phyloP scores from a whole-genome alignment of 1,284 basidiomycete species.

The Austropuccinia psidii region DNA sequence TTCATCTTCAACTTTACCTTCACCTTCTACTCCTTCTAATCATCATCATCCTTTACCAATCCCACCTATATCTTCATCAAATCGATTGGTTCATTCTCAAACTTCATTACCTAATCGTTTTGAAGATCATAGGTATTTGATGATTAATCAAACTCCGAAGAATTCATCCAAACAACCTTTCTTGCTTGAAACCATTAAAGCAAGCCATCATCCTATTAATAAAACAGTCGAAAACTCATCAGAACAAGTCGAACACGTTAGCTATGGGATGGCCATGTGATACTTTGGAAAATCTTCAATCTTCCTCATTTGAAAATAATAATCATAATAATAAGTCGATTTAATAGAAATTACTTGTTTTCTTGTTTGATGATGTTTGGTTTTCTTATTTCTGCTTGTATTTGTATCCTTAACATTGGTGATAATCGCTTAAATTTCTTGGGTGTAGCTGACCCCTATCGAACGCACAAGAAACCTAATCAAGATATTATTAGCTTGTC shows the following conservation, averaged over 20 bases:
- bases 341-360: too few species aligned
- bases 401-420: too few species aligned
- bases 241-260: slow-evolving; percentile 14
- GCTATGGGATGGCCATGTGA: slow-evolving; percentile 34
- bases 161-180: neutral
- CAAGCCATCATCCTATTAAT: neutral
- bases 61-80: neutral
- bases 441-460: too few species aligned
- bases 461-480: too few species aligned
- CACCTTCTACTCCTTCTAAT: slow-evolving; percentile 23
- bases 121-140: neutral
- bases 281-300: too few species aligned
- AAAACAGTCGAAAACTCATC: neutral
- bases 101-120: neutral
- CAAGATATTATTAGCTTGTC: too few species aligned
- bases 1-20: slow-evolving; percentile 16
- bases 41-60: slow-evolving; percentile 16
- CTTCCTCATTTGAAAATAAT: too few species aligned
- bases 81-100: neutral
- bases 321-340: too few species aligned
- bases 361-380: too few species aligned
- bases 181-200: neutral
- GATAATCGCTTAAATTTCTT: too few species aligned
- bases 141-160: slow-evolving; percentile 15
- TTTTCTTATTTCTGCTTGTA: too few species aligned